Evolutionary conservation across 1,139 yeast genomes (phyloP).

Genomic region (Yamadazyma kanchanaburiensis): DNA sequence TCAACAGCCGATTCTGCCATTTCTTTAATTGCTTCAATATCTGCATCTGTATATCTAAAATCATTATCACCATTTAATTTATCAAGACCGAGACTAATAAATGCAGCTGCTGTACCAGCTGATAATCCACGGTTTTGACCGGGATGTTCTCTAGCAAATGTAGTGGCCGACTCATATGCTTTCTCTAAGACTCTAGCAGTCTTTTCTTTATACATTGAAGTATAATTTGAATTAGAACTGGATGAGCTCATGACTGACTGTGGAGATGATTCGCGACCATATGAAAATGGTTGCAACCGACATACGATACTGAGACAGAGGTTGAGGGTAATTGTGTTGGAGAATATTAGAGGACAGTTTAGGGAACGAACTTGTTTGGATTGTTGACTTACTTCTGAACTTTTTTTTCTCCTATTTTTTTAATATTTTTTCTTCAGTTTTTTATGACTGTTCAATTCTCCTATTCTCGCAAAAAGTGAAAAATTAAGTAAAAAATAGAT

Average conservation of each 20-base stretch:
- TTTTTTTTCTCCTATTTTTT: no score
- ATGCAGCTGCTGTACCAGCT: constrained; percentile 57
- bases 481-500: no score
- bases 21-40: constrained; percentile 14
- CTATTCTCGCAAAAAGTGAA: no score
- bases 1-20: constrained; percentile 14
- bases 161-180: constrained; percentile 14
- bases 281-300: constrained; percentile 5
- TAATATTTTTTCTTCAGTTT: no score
- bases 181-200: constrained; percentile 9
- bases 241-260: no score
- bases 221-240: no score
- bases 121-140: constrained; percentile 47
- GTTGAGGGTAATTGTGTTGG: no score
- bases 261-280: constrained; percentile 5
- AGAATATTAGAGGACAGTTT: no score
- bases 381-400: no score
- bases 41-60: constrained; percentile 11
- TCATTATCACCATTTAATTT: constrained; percentile 14
- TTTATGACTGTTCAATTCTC: no score
- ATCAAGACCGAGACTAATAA: constrained; percentile 54
- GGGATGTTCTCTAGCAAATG: constrained; percentile 25
- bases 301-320: background rate
- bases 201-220: constrained; percentile 6
- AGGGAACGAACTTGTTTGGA: background rate